These are phyloP conservation scores for Cercospora sesami DNA, from an alignment of 2,329 filamentous ascomycete genomes.

Conservation along the genomic window DNA sequence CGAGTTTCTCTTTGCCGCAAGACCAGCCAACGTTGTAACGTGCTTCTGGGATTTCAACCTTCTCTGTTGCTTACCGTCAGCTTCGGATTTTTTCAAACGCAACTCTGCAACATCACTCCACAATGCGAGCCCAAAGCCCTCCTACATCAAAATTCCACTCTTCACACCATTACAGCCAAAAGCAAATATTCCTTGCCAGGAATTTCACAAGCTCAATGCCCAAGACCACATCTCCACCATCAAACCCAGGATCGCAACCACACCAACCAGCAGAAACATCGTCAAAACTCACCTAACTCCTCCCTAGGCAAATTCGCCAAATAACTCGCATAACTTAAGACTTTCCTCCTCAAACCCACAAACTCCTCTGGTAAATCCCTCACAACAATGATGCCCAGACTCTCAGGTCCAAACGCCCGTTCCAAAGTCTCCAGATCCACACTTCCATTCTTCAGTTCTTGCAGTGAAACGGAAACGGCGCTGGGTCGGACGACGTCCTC, in stretches of 20 bases:
- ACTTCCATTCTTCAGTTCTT: conserved; percentile 46
- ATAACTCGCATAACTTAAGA: conserved; percentile 85
- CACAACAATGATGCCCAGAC: conserved; percentile 90
- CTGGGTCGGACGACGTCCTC: conserved; percentile 10
- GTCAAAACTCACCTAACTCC: conserved; percentile 53
- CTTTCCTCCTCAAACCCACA: conserved; percentile 65
- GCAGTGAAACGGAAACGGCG: conserved; percentile 51
- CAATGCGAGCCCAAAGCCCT: too few species aligned
- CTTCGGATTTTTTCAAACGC: too few species aligned
- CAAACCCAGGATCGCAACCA: too few species aligned
- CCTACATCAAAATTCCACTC: too few species aligned
- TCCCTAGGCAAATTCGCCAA: conserved; percentile 74
- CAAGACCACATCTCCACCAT: too few species aligned
- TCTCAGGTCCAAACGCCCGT: conserved; percentile 84
- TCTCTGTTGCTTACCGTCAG: conserved; percentile 34
- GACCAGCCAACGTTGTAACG: conserved; percentile 73
- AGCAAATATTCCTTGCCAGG: too few species aligned
- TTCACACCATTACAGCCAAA: too few species aligned
- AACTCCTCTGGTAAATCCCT: conserved; percentile 78
- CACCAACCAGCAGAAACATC: conserved; percentile 45
- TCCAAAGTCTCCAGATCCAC: conserved; percentile 69
- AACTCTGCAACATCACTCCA: too few species aligned
- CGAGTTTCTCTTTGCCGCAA: conserved; percentile 76
- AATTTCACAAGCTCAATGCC: too few species aligned
- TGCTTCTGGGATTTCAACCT: conserved; percentile 52